A percentile compares a stretch with the other conserved stretches of the same genome.
These are phyloP conservation scores for Larix sibirica DNA, from an alignment of 83 land plant species.

Conservation along the genomic window DNA sequence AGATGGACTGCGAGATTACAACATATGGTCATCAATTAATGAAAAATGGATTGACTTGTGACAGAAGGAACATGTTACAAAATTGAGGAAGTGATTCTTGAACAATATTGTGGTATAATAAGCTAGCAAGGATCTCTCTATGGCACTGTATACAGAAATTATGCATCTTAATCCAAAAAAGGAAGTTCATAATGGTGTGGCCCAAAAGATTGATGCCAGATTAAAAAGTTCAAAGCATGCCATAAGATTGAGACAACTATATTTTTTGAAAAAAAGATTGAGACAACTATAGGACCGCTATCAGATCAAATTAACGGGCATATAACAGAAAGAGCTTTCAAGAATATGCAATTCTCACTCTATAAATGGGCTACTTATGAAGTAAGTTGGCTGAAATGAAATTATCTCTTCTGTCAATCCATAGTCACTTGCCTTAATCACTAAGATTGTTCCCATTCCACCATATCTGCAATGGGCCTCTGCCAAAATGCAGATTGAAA, in stretches of 20 bases:
- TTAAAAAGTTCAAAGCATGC: neutral
- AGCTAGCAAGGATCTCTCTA: neutral
- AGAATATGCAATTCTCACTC: neutral
- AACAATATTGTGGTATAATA: neutral
- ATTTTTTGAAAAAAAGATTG: neutral
- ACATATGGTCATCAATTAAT: neutral
- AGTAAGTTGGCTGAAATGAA: neutral
- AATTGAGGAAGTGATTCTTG: neutral
- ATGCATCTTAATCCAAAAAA: neutral
- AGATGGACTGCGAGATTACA: neutral
- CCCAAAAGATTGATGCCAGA: neutral
- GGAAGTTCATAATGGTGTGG: too few relatives aligned
- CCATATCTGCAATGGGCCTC: conserved; percentile 80
- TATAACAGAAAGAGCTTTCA: neutral
- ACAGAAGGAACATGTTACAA: neutral
- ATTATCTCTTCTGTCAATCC: neutral
- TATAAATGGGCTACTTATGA: neutral
- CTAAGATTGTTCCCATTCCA: conserved; percentile 92
- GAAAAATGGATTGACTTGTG: neutral
- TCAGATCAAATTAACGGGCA: neutral
- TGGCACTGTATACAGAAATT: neutral
- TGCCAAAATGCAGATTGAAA: conserved; percentile 21
- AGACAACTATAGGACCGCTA: neutral
- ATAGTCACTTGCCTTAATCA: conserved; percentile 62
- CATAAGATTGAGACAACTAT: neutral